These are phyloP conservation scores for Raphanus sativus DNA, from an alignment of 345 rosid species.

Conservation along the genomic window DNA sequence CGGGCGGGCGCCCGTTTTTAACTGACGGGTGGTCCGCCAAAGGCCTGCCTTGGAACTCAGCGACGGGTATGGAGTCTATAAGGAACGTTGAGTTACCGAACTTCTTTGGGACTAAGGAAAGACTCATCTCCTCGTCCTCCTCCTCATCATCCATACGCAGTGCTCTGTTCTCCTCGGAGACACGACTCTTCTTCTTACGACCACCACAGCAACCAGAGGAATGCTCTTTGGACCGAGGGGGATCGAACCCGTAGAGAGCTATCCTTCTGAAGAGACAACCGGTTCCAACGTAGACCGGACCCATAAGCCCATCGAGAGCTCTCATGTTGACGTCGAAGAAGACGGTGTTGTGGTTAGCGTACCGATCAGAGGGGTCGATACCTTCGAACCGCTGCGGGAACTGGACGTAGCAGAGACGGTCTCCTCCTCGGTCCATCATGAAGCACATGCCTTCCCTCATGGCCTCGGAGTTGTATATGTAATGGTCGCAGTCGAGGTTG, in stretches of 20 bases:
- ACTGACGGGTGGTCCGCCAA: constrained; percentile 93
- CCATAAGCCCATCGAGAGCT: constrained; percentile 98
- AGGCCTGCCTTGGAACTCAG: constrained; percentile 95
- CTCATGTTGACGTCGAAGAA: constrained; percentile 99
- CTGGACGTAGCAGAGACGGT: constrained; percentile 88
- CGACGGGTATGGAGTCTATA: constrained; percentile 81
- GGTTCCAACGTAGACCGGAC: constrained; percentile 95
- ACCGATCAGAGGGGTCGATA: constrained; percentile 95
- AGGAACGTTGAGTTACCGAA: constrained; percentile 88
- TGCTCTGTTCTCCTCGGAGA: constrained; percentile 73
- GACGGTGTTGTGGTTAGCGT: constrained; percentile 96
- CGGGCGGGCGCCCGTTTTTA: constrained; percentile 91
- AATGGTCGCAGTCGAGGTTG: constrained; percentile 97
- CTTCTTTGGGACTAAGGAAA: constrained; percentile 69
- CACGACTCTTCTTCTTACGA: constrained; percentile 51
- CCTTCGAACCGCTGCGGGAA: constrained; percentile 98
- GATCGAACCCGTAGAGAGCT: constrained; percentile 91
- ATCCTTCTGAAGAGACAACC: constrained; percentile 94
- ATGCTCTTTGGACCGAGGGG: constrained; percentile 80
- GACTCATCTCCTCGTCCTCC: constrained; percentile 80
- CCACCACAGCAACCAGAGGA: constrained; percentile 63
- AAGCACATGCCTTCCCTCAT: constrained; percentile 98
- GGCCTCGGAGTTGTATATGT: constrained; percentile 92
- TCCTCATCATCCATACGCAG: constrained; percentile 87
- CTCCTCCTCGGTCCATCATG: constrained; percentile 99